Evolutionary conservation across 2,329 filamentous ascomycete genomes (phyloP), one percentile per base, ranked within the genome.

Genomic region (Fusarium zealandicum): DNA sequence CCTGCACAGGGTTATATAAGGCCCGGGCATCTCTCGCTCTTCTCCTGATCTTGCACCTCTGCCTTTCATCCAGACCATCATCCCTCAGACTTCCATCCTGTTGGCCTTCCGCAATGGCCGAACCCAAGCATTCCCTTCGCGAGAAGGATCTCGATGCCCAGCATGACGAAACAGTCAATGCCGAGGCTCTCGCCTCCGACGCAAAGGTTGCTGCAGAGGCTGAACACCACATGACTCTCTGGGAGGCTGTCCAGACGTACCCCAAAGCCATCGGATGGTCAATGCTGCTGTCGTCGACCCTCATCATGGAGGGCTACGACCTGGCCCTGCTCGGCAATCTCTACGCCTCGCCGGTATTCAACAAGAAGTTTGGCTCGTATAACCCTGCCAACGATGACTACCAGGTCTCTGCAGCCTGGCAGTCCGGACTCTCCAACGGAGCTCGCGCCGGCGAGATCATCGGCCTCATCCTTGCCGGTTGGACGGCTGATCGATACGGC

Each of bases 341-440:
- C 32, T 83, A 80, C 59, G 79, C 76, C 6, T 80, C 78, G 18
- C 74, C 69, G 1, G 73, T 63, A 36, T 82, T 78, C 63, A 77
- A 75, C 57, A 51, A 71, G 57, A 80, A 75, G 57, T 84, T 78
- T 54, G 81, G 80, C n/a, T 56, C 70, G 0, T 72, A 69, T 18
- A 64, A 70, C 10, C 55, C 61, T 2, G 57, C 60, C 2, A 69
- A 70, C 3, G 73, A 70, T 2, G 75, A 73, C 22, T 81, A 80
- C 49, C 72, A 77, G 30, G 71, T 86, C 18, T 77, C 79, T 1
- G 79, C 82, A 0, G 73, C 78, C 1, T 87, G 84, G 84, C 83
- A 86, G 66, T 79, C 80, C 1, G 83, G 77, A 0, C 65, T 87
- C 3, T 78, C 76, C 6, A 84, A 84, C 50, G 83, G 80, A 13